Evolutionary conservation across 257 asterid species (phyloP).

Genomic region (Lycium barbarum): DNA sequence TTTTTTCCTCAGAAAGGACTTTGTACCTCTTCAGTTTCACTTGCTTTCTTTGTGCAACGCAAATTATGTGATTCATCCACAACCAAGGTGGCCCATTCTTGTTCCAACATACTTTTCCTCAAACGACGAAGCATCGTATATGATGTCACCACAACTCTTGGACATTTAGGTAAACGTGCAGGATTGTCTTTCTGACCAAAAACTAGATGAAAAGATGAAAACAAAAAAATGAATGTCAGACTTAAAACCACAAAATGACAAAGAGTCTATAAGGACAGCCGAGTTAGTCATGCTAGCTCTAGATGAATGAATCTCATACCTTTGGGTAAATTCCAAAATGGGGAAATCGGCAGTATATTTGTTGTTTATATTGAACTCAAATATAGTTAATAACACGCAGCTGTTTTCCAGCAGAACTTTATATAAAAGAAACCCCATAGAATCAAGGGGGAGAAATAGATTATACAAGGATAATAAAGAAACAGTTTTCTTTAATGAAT

Average conservation of each 20-base stretch:
- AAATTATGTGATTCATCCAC: slow-evolving; percentile 95
- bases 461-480: not conserved
- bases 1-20: not conserved
- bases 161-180: slow-evolving; percentile 66
- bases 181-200: slow-evolving; percentile 85
- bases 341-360: slow-evolving; percentile 20
- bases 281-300: slow-evolving; percentile 20
- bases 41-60: slow-evolving; percentile 67
- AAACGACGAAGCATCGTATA: slow-evolving; percentile 91
- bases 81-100: slow-evolving; percentile 83
- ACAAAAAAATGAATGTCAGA: not conserved
- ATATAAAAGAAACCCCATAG: not conserved
- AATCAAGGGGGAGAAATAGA: slow-evolving; percentile 14
- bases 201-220: slow-evolving; percentile 53
- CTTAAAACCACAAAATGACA: not conserved
- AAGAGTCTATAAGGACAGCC: not conserved
- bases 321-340: not conserved
- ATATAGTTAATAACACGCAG: not conserved
- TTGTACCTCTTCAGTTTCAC: slow-evolving; percentile 83
- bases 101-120: slow-evolving; percentile 71
- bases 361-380: slow-evolving; percentile 1
- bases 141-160: slow-evolving; percentile 82
- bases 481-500: not conserved
- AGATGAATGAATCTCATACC: not conserved
- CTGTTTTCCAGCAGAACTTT: not conserved